These are phyloP conservation scores for Ustilago lituana DNA, from an alignment of 1,284 basidiomycete species.

Conservation along the genomic window DNA sequence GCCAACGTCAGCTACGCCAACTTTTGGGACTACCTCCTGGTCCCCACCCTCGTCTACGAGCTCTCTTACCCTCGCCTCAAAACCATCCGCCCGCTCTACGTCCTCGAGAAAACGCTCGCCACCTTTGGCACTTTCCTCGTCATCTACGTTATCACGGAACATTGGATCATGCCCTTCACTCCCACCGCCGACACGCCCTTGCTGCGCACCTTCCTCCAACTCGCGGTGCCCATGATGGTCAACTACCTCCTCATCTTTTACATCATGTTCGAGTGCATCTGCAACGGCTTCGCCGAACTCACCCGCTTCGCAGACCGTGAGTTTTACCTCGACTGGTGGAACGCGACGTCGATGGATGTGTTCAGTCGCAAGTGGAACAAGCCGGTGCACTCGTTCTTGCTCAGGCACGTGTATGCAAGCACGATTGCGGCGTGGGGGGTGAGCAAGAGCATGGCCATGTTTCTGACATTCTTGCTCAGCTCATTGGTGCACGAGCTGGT, in stretches of 20 bases:
- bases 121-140: conserved; percentile 95
- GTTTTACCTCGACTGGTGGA: conserved; percentile 99
- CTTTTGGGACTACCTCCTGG: conserved; percentile 86
- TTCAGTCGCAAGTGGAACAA: conserved; percentile 71
- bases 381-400: conserved; percentile 85
- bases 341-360: conserved; percentile 94
- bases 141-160: conserved; percentile 83
- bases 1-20: conserved; percentile 83
- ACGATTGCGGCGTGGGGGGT: conserved; percentile 81
- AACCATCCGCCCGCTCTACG: conserved; percentile 83
- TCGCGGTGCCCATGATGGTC: conserved; percentile 90
- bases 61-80: conserved; percentile 93
- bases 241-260: conserved; percentile 69
- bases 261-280: conserved; percentile 76
- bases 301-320: conserved; percentile 90
- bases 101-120: conserved; percentile 93
- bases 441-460: conserved; percentile 81
- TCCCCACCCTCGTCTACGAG: conserved; percentile 94
- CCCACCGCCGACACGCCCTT: conserved; percentile 67
- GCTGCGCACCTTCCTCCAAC: conserved; percentile 75
- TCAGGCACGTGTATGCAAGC: conserved; percentile 89
- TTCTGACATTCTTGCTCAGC: conserved; percentile 81
- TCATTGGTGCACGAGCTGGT: conserved; percentile 85
- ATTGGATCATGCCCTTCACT: conserved; percentile 76
- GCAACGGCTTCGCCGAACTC: conserved; percentile 83